Conservation (phyloP, 2,329 filamentous ascomycete species). For the Alternaria metachromatica region DNA sequence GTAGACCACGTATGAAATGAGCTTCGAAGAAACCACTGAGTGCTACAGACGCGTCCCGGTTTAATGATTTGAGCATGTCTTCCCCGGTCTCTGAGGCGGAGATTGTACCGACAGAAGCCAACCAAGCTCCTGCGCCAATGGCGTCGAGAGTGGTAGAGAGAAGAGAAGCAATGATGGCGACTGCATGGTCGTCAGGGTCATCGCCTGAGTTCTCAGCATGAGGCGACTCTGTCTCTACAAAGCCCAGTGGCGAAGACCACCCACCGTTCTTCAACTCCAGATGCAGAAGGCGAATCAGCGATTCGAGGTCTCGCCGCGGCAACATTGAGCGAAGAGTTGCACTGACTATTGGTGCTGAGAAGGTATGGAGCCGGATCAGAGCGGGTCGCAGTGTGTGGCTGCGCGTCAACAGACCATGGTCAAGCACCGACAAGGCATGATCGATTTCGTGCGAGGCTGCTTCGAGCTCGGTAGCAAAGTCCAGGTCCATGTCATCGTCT, state of each 20-base stretch:
- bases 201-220: conserved; percentile 48
- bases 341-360: conserved; percentile 66
- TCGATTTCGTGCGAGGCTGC: conserved; percentile 64
- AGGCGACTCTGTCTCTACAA: conserved; percentile 55
- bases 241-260: conserved; percentile 77
- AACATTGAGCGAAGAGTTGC: conserved; percentile 69
- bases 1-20: conserved; percentile 67
- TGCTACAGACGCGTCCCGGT: conserved; percentile 72
- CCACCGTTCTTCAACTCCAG: conserved; percentile 76
- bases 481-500: conserved; percentile 42
- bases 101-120: conserved; percentile 58
- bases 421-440: conserved; percentile 71
- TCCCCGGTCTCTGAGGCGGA: conserved; percentile 62
- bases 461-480: conserved; percentile 49
- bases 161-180: conserved; percentile 73
- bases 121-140: conserved; percentile 76
- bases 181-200: conserved; percentile 69
- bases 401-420: conserved; percentile 68
- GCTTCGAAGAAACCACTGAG: conserved; percentile 76
- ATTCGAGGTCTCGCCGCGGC: conserved; percentile 71
- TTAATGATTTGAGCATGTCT: conserved; percentile 70
- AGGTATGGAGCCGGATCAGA: conserved; percentile 72
- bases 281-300: conserved; percentile 74
- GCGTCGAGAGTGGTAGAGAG: conserved; percentile 77
- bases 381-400: conserved; percentile 70